Evolutionary conservation across 208 protist species (phyloP).

Genomic region (Herpetomonas samuelpessoai): DNA sequence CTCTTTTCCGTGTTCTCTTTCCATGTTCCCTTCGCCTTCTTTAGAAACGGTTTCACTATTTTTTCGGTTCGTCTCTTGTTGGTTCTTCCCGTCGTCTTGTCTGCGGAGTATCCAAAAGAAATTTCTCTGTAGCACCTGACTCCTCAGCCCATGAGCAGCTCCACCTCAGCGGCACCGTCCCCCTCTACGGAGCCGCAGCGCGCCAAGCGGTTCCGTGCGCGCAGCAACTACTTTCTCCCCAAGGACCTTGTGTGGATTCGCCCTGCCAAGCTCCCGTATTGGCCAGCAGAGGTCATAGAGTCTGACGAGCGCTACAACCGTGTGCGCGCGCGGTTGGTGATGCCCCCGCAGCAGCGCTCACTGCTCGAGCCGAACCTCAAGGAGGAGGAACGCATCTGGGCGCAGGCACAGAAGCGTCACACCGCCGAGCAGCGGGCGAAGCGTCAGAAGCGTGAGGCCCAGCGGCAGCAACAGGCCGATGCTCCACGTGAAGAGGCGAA

Average conservation of each 20-base stretch:
- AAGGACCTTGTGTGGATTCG: constrained; percentile 84
- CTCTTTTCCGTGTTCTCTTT: no score
- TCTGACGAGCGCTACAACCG: constrained; percentile 50
- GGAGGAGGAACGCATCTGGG: constrained; percentile 26
- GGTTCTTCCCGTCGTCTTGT: no score
- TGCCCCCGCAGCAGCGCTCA: constrained; percentile 33
- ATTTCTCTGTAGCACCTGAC: no score
- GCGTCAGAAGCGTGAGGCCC: constrained; percentile 18
- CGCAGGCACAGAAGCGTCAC: constrained; percentile 6
- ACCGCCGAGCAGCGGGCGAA: constrained; percentile 15
- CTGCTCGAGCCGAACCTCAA: constrained; percentile 37
- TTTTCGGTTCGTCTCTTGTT: no score
- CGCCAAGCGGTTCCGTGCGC: constrained; percentile 40
- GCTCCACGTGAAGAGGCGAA: background rate
- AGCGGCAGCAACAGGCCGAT: background rate
- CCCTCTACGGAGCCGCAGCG: no score
- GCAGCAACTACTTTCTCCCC: constrained; percentile 77
- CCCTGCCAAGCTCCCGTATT: constrained; percentile 72
- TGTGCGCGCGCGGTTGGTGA: constrained; percentile 54
- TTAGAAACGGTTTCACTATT: no score
- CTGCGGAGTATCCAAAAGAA: no score
- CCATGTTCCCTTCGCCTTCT: no score
- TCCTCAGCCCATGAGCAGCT: no score
- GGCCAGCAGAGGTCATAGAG: constrained; percentile 80
- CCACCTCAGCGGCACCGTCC: no score